Base-by-base conservation (phyloP, 2,329 filamentous ascomycete species). In the Massarina eburnea region DNA sequence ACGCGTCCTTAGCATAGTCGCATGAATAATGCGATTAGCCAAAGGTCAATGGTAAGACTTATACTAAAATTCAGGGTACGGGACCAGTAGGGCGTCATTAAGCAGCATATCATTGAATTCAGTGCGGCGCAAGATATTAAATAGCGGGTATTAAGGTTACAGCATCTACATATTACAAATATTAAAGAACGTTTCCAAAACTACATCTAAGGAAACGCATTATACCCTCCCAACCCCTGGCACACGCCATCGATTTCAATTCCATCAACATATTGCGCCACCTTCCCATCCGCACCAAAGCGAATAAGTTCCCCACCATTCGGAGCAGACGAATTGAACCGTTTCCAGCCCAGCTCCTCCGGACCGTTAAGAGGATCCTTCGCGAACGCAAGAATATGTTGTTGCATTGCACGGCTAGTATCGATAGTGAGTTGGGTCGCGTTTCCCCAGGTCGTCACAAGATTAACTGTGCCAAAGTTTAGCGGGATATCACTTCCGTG, bases 381-480 rank as follows among this genome's bases (percentile, higher is more conserved):
- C 1, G 54, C 55, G 37, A 70, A 71, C 1, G 57, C 61, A 10
- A 64, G 41, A 32, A 66, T 52, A 26, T 59, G 49, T 30, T 67
- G 64, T 43, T 70, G 60, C 63, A 71, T 65, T 14, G 57, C 52
- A 35, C 48, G 43, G 39, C 65, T 68, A 3, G 63, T 59, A 32
- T 58, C 52, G 8, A 52, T 45, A 39, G 69, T 63, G 6, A 67
- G 52, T 9, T 51, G 15, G 0, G 59, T 53, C 2, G 49, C 32
- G 8, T 50, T 42, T 3, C 18, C 47, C 8, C 51, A 12, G 3
- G 34, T 12, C 5, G 51, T 32, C 4, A 54, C 12, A 14, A 58
- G 24, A 12, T 37, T 21, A 32, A 56, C 54, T n/a, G 58, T 61
- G 20, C 56, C 58, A 41, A 61, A 61, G 17, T 40, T 17, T 22